phyloP scores from a whole-genome alignment of 2,329 filamentous ascomycete genomes.

The Cladosporium colombiae region DNA sequence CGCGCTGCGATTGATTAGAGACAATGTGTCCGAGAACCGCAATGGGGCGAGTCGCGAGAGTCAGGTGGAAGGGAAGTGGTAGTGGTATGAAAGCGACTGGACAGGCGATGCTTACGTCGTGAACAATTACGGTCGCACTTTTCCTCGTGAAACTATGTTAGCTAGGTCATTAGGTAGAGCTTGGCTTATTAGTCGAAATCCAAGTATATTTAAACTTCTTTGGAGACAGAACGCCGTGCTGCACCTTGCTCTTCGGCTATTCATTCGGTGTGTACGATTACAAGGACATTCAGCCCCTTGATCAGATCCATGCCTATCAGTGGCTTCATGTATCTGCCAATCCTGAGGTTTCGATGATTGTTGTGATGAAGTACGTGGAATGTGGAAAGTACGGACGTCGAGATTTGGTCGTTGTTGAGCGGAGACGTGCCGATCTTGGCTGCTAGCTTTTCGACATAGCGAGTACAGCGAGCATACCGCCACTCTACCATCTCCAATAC shows the following conservation, averaged over 20 bases:
- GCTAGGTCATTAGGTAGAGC: background rate
- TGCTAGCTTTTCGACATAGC: background rate
- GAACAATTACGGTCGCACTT: background rate
- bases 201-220: too few species aligned
- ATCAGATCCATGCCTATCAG: too few species aligned
- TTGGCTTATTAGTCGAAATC: background rate
- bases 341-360: too few species aligned
- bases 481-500: background rate
- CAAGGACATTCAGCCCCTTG: too few species aligned
- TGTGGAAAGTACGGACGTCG: background rate
- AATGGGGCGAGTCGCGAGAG: background rate
- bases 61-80: background rate
- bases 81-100: background rate
- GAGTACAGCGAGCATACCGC: background rate
- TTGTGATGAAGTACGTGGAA: background rate
- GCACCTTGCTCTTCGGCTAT: too few species aligned
- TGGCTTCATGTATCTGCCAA: too few species aligned
- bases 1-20: background rate
- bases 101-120: background rate
- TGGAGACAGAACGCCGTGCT: too few species aligned
- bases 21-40: background rate
- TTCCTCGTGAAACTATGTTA: background rate
- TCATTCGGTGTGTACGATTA: too few species aligned
- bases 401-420: background rate
- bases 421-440: background rate